A percentile compares a stretch with the other conserved stretches of the same genome.
phyloP scores from a whole-genome alignment of 352 stramenopile genomes.

The Phytopythium sindhum region DNA sequence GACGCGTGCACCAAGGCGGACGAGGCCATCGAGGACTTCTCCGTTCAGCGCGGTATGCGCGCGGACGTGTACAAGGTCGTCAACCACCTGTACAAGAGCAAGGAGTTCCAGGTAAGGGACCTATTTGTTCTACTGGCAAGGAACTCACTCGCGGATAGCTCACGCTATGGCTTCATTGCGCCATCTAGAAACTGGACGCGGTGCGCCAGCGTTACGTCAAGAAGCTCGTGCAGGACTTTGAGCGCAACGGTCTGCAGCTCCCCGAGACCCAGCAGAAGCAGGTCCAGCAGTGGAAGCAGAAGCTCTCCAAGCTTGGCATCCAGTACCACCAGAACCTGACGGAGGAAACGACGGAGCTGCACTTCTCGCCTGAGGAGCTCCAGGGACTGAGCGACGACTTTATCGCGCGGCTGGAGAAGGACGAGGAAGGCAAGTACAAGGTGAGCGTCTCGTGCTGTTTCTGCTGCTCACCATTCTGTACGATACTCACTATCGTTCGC shows the following conservation, averaged over 20 bases:
- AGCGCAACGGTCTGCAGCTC: slow-evolving; percentile 84
- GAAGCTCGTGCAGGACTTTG: slow-evolving; percentile 73
- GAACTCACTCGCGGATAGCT: background rate
- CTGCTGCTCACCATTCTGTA: too few relatives aligned
- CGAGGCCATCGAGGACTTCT: slow-evolving; percentile 73
- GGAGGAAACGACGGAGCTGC: slow-evolving; percentile 83
- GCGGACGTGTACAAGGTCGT: slow-evolving; percentile 83
- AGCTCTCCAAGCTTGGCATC: slow-evolving; percentile 78
- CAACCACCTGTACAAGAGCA: slow-evolving; percentile 45
- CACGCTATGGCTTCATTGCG: background rate
- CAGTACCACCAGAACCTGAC: slow-evolving; percentile 86
- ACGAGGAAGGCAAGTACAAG: slow-evolving; percentile 74
- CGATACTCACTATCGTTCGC: background rate
- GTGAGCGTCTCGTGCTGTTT: slow-evolving; percentile 21
- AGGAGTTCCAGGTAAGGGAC: slow-evolving; percentile 33
- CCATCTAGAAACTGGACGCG: slow-evolving; percentile 35
- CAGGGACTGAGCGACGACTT: slow-evolving; percentile 80
- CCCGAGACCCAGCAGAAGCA: slow-evolving; percentile 57
- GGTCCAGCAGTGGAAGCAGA: slow-evolving; percentile 82
- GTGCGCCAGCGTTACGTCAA: slow-evolving; percentile 79
- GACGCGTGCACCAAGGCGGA: slow-evolving; percentile 82
- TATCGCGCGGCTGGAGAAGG: slow-evolving; percentile 62
- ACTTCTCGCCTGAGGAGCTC: slow-evolving; percentile 70
- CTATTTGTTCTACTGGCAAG: background rate
- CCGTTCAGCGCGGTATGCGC: slow-evolving; percentile 76